Evolutionary conservation across 139 green algal genomes (phyloP), one percentile per base, ranked within the genome.

Genomic region (Asterochloris sp.): DNA sequence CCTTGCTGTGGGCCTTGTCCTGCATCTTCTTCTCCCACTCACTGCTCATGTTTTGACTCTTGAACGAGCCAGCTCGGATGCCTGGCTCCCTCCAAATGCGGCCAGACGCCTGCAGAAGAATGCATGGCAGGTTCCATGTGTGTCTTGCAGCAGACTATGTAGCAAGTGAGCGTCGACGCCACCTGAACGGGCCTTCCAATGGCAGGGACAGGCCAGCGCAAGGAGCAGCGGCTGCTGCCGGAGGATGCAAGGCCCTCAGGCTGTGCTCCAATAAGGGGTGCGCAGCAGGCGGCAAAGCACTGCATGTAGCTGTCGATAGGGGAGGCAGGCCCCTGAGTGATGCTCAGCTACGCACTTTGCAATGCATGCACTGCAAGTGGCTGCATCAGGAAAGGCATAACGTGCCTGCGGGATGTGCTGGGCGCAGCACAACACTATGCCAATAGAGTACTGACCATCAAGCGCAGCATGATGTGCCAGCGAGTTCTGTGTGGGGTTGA

Each of bases 1-100:
- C 71, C 13, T 83, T 26, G 23, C 66, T 62, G 62, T 85, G 87
- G 19, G 86, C 87, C 69, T 93, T 93, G 15, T 69, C 63, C 68
- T 62, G 38, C 90, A 93, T 93, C 83, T 92, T 93, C 75, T 92
- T 87, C 29, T 93, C 90, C 90, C 90, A 93, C 79, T 76, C 86
- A 27, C 73, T 87, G 13, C 24, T 78, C 62, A 93, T 81, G 16
- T 78, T 85, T 13, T 82, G 82, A 62, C 82, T 87, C 21, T 69
- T 79, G 1, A 89, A 54, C 10, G 64, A 79, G 82, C 79, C 76
- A 23, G 85, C 79, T 16, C 87, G 74, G 62, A 84, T 21, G 0
- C 69, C 84, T 8, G 90, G 74, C 78, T 76, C 76, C 79, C 93
- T 93, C 90, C 90, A 93, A 9, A 60, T 47, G 0, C 90, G 83